Evolutionary conservation across 2,329 filamentous ascomycete genomes (phyloP).

Genomic region (Aspergillus uvarum): DNA sequence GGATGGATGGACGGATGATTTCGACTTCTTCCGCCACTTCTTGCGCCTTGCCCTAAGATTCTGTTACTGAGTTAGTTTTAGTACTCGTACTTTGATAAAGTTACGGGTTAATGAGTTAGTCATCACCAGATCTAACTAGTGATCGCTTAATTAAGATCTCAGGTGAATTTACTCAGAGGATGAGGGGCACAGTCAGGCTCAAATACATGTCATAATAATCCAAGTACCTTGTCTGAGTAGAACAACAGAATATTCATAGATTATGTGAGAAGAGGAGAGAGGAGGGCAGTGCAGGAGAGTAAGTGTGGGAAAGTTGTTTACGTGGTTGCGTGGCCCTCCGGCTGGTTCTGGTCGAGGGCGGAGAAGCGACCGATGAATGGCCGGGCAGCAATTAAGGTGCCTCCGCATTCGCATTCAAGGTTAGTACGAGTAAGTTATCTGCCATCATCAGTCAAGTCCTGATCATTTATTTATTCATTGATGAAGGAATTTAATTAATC

Average conservation of each 20-base stretch:
- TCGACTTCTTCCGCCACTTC: not conserved
- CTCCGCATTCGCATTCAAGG: slow-evolving; percentile 1
- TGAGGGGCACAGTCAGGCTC: too few relatives aligned
- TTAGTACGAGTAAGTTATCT: not conserved
- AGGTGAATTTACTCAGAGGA: not conserved
- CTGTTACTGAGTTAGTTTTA: too few relatives aligned
- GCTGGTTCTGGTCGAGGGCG: slow-evolving; percentile 1
- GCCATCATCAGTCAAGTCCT: too few relatives aligned
- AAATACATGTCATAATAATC: too few relatives aligned
- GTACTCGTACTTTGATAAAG: too few relatives aligned
- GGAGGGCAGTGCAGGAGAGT: not conserved
- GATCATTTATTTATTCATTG: too few relatives aligned
- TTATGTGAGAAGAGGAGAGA: not conserved
- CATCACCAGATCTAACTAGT: too few relatives aligned
- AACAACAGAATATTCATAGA: not conserved
- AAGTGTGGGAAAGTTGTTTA: not conserved
- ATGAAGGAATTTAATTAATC: too few relatives aligned
- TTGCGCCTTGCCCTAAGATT: too few relatives aligned
- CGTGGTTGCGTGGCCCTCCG: not conserved
- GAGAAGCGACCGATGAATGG: slow-evolving; percentile 4
- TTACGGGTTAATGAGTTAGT: too few relatives aligned
- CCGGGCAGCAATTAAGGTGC: slow-evolving; percentile 10
- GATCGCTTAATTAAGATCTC: too few relatives aligned
- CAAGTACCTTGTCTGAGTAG: not conserved
- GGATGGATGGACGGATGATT: not conserved